Evolutionary conservation across 2,329 filamentous ascomycete species (phyloP).

Genomic region (Cytospora leucostoma): DNA sequence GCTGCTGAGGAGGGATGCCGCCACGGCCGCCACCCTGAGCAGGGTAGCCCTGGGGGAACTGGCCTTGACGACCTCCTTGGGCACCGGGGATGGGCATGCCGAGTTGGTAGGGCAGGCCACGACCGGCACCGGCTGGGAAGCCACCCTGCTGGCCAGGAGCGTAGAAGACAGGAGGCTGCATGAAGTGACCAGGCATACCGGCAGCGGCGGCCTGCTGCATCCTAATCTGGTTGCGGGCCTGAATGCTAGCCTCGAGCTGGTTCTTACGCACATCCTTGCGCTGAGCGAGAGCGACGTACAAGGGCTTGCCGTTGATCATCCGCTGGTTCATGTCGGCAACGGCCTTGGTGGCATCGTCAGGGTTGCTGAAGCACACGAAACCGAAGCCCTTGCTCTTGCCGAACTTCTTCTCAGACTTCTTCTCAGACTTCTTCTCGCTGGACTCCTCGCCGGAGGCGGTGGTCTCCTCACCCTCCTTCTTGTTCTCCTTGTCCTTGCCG

Average conservation of each 20-base stretch:
- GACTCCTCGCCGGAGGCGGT: constrained; percentile 45
- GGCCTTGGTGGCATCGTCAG: constrained; percentile 97
- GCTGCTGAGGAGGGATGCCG: constrained; percentile 77
- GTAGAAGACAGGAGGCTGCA: constrained; percentile 92
- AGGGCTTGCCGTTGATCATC: constrained; percentile 94
- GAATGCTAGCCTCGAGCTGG: constrained; percentile 98
- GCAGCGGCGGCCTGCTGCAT: constrained; percentile 94
- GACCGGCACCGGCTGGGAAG: constrained; percentile 63
- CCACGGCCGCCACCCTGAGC: constrained; percentile 84
- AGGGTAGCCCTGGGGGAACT: constrained; percentile 79
- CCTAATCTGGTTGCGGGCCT: constrained; percentile 96
- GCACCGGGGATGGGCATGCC: constrained; percentile 69
- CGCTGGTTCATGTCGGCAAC: constrained; percentile 99
- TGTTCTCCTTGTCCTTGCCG: constrained; percentile 51
- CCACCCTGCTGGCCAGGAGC: constrained; percentile 76
- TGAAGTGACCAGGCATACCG: constrained; percentile 65
- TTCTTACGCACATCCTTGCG: constrained; percentile 99
- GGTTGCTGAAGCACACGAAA: constrained; percentile 99
- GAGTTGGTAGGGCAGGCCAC: constrained; percentile 67
- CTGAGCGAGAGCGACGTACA: constrained; percentile 97
- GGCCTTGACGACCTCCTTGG: constrained; percentile 80
- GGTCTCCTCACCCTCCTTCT: constrained; percentile 50
- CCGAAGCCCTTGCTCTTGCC: constrained; percentile 99
- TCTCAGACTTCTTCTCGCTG: constrained; percentile 60
- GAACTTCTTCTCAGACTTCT: constrained; percentile 66